These are phyloP conservation scores for Penicillium lividum DNA, from an alignment of 495 filamentous ascomycete genomes.

Conservation along the genomic window DNA sequence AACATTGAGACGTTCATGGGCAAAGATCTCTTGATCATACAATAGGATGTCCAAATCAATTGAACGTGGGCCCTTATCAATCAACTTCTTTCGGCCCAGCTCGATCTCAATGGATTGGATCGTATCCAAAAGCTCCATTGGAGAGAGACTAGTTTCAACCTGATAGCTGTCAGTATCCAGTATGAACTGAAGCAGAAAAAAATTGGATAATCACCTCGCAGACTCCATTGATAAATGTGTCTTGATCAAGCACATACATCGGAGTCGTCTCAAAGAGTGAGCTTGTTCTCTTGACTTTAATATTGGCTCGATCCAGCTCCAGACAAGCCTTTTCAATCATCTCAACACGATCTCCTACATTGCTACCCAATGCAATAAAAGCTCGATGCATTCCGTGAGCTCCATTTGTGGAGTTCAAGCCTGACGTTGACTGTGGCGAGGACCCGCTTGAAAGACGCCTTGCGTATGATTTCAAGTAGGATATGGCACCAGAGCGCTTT, in stretches of 20 bases:
- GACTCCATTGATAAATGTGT: conserved; percentile 85
- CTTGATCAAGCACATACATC: conserved; percentile 93
- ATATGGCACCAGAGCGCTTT: conserved; percentile 16
- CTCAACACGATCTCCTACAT: conserved; percentile 80
- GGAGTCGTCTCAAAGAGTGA: conserved; percentile 90
- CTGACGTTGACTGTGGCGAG: conserved; percentile 19
- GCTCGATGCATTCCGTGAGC: conserved; percentile 50
- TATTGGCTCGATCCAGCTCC: conserved; percentile 68
- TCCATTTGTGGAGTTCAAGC: conserved; percentile 25
- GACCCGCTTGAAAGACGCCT: conserved; percentile 31
- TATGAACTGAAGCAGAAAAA: background rate
- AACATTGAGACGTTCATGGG: conserved; percentile 71
- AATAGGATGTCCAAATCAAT: conserved; percentile 95
- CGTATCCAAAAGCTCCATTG: conserved; percentile 71
- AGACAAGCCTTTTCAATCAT: conserved; percentile 81
- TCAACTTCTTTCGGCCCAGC: conserved; percentile 76
- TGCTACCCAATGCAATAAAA: conserved; percentile 90
- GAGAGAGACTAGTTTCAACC: conserved; percentile 79
- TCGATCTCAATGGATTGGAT: conserved; percentile 80
- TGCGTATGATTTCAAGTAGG: conserved; percentile 13
- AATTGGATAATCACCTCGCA: conserved; percentile 67
- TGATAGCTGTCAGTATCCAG: conserved; percentile 34
- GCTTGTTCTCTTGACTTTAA: conserved; percentile 78
- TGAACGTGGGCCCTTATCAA: conserved; percentile 90
- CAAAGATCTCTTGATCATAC: conserved; percentile 68